phyloP scores from a whole-genome alignment of 345 rosid genomes.

The Bruguiera gymnorhiza region DNA sequence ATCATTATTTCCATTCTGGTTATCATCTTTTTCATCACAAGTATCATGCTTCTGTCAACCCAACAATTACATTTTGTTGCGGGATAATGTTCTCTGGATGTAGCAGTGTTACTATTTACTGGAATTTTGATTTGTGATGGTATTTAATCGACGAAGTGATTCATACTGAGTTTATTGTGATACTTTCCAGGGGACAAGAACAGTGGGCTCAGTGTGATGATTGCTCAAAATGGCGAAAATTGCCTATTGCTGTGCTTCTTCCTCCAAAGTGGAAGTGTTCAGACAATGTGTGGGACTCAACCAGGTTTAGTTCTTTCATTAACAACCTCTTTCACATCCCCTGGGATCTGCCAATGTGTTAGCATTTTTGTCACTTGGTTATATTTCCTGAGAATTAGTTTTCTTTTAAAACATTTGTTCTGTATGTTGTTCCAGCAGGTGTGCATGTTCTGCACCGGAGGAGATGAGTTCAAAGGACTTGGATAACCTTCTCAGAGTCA shows the following conservation, averaged over 20 bases:
- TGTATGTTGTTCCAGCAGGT: constrained; percentile 41
- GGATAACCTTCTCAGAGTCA: constrained; percentile 47
- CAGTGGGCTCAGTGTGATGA: constrained; percentile 89
- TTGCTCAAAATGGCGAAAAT: constrained; percentile 83
- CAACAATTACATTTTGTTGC: too few species aligned
- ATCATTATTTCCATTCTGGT: not conserved
- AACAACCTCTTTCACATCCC: not conserved
- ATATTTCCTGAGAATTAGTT: not conserved
- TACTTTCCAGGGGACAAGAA: constrained; percentile 50
- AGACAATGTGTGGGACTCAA: constrained; percentile 71
- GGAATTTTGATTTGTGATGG: too few species aligned
- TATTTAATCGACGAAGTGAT: not conserved
- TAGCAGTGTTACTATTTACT: too few species aligned
- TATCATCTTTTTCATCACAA: not conserved
- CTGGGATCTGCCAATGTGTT: too few species aligned
- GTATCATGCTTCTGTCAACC: too few species aligned
- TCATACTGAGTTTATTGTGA: constrained; percentile 11
- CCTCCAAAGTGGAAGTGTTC: constrained; percentile 72
- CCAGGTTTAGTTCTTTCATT: constrained; percentile 37
- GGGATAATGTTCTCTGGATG: not conserved
- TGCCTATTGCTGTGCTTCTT: constrained; percentile 67
- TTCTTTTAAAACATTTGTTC: not conserved
- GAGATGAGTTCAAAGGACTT: constrained; percentile 59
- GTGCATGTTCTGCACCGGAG: constrained; percentile 60
- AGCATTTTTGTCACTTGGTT: too few species aligned